Evolutionary conservation across 192 early-diverging fungal genomes (phyloP).

Genomic region (Jimgerdemannia lactiflua): DNA sequence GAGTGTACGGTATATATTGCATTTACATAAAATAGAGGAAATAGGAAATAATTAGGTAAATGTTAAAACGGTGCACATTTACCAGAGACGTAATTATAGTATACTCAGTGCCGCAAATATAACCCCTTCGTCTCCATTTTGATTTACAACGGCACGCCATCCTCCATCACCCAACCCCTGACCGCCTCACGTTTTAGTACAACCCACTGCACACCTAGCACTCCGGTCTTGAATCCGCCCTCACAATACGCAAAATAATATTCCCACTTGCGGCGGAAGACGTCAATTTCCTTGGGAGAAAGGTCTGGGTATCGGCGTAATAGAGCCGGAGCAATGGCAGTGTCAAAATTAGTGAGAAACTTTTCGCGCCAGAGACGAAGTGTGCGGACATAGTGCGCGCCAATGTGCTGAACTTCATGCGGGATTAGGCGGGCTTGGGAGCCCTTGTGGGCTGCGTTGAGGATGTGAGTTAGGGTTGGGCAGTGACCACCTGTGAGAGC

Average conservation of each 20-base stretch:
- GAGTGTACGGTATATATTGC: too few relatives aligned
- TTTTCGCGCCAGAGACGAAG: constrained; percentile 65
- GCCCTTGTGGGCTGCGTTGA: constrained; percentile 49
- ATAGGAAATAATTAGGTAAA: too few relatives aligned
- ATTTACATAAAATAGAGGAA: too few relatives aligned
- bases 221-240: constrained; percentile 68
- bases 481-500: constrained; percentile 45
- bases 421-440: constrained; percentile 52
- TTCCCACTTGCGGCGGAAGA: constrained; percentile 74
- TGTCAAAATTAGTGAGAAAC: constrained; percentile 56
- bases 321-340: constrained; percentile 25
- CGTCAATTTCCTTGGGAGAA: constrained; percentile 19
- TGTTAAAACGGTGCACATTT: too few relatives aligned
- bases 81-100: too few relatives aligned
- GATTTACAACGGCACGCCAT: neutral
- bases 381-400: constrained; percentile 68
- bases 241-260: constrained; percentile 84
- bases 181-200: constrained; percentile 2
- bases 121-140: too few relatives aligned
- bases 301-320: constrained; percentile 9
- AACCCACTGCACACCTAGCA: constrained; percentile 48
- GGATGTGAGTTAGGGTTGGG: constrained; percentile 58
- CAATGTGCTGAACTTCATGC: constrained; percentile 59
- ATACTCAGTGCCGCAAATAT: too few relatives aligned
- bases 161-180: constrained; percentile 1